Percentiles rank a stretch among this genome's conserved stretches.
Evolutionary conservation across 495 filamentous ascomycete genomes (phyloP).

Genomic region (Penicillium diatomitis): DNA sequence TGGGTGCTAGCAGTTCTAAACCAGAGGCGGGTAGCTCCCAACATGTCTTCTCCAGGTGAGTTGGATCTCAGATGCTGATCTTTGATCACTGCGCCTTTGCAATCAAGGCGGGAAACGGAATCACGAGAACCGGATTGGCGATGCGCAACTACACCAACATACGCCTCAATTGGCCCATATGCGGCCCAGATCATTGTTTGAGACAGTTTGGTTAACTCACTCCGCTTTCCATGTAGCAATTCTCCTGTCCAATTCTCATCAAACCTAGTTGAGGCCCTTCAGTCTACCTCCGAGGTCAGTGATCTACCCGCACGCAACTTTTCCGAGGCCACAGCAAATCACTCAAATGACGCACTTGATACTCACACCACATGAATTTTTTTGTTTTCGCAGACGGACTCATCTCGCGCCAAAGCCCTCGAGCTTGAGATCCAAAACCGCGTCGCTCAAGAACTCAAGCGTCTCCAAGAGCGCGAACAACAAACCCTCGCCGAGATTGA

Average conservation of each 20-base stretch:
- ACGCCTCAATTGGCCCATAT: background rate
- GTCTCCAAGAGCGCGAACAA: constrained; percentile 56
- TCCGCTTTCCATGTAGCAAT: constrained; percentile 44
- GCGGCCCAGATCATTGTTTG: no score
- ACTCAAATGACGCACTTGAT: constrained; percentile 3
- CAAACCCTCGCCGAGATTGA: constrained; percentile 45
- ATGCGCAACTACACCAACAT: constrained; percentile 5
- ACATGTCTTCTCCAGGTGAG: constrained; percentile 46
- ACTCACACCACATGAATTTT: background rate
- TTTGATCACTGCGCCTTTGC: background rate
- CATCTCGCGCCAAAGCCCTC: constrained; percentile 68
- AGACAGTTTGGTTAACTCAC: background rate
- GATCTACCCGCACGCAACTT: constrained; percentile 2
- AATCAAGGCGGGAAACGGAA: constrained; percentile 6
- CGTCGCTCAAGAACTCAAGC: constrained; percentile 74
- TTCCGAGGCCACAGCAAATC: background rate
- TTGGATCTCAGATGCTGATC: constrained; percentile 1
- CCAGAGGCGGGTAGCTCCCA: constrained; percentile 39
- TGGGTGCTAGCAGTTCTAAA: constrained; percentile 47
- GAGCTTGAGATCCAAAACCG: constrained; percentile 86
- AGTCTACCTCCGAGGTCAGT: constrained; percentile 75
- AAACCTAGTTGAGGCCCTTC: constrained; percentile 70
- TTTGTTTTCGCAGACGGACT: constrained; percentile 59
- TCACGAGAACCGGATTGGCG: constrained; percentile 3
- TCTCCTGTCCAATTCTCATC: constrained; percentile 80